Conservation (phyloP, 2,329 filamentous ascomycete genomes). For the Pseudocercospora ulei region DNA sequence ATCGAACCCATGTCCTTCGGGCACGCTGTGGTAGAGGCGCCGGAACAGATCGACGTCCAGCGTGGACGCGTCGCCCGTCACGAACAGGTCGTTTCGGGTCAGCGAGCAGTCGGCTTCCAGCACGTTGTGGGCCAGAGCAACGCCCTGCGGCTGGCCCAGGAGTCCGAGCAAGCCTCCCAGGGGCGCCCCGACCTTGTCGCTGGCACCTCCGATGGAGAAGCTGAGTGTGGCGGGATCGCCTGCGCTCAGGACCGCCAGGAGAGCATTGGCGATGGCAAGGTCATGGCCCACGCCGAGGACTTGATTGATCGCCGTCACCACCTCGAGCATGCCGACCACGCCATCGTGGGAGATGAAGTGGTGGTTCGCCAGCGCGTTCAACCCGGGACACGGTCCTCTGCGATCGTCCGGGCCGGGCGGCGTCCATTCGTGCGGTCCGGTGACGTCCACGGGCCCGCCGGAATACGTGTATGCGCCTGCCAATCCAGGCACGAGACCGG, state of each 20-base stretch:
- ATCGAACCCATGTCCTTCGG: slow-evolving; percentile 37
- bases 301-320: not conserved
- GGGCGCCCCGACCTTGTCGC: slow-evolving; percentile 27
- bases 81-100: slow-evolving; percentile 38
- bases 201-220: slow-evolving; percentile 39
- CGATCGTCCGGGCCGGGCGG: slow-evolving; percentile 1
- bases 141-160: slow-evolving; percentile 5
- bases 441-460: not conserved
- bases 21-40: slow-evolving; percentile 16
- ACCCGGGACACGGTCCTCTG: slow-evolving; percentile 35
- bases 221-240: slow-evolving; percentile 39
- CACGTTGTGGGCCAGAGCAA: slow-evolving; percentile 2
- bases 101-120: slow-evolving; percentile 36
- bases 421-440: not conserved
- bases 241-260: slow-evolving; percentile 36
- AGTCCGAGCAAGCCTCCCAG: not conserved
- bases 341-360: slow-evolving; percentile 39
- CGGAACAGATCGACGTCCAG: slow-evolving; percentile 10
- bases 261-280: slow-evolving; percentile 28
- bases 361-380: slow-evolving; percentile 39
- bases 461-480: not conserved
- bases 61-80: slow-evolving; percentile 12
- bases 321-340: slow-evolving; percentile 28
- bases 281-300: slow-evolving; percentile 30
- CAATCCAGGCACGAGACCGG: not conserved